These are phyloP conservation scores for Cladophialophora carrionii DNA, from an alignment of 2,329 filamentous ascomycete species.

Conservation along the genomic window DNA sequence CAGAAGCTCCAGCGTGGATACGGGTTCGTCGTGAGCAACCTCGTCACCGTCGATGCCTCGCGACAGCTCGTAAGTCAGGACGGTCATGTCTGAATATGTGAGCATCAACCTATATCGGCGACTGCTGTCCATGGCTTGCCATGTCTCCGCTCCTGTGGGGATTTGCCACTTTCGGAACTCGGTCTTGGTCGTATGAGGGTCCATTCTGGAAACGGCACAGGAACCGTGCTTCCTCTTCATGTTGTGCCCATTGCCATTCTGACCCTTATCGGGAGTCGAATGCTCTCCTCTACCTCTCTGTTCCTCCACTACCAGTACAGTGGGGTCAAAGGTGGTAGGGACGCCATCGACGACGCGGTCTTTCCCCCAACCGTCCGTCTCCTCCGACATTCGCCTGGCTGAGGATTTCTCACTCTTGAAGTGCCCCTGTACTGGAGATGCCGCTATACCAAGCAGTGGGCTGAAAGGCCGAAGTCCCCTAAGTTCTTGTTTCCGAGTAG, in stretches of 20 bases:
- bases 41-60: slow-evolving; percentile 35
- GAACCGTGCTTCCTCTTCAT: slow-evolving; percentile 23
- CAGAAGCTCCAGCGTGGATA: slow-evolving; percentile 24
- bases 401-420: slow-evolving; percentile 11
- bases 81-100: slow-evolving; percentile 59
- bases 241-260: slow-evolving; percentile 6
- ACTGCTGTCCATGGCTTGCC: slow-evolving; percentile 48
- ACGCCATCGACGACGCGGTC: slow-evolving; percentile 34
- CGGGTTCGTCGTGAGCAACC: slow-evolving; percentile 22
- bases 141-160: slow-evolving; percentile 39
- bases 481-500: slow-evolving; percentile 55
- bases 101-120: slow-evolving; percentile 59
- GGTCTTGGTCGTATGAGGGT: slow-evolving; percentile 6
- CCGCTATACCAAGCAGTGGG: slow-evolving; percentile 59
- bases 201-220: not conserved
- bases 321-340: slow-evolving; percentile 34
- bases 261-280: not conserved
- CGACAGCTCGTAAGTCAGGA: slow-evolving; percentile 63
- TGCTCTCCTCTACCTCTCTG: not conserved
- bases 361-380: slow-evolving; percentile 32
- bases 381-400: slow-evolving; percentile 30
- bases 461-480: slow-evolving; percentile 48
- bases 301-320: slow-evolving; percentile 26
- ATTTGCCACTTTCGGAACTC: slow-evolving; percentile 29
- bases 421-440: slow-evolving; percentile 59